Evolutionary conservation across 1,139 yeast species (phyloP), one percentile per base, ranked within the genome.

Genomic region (Nakaseomyces nivariensis): DNA sequence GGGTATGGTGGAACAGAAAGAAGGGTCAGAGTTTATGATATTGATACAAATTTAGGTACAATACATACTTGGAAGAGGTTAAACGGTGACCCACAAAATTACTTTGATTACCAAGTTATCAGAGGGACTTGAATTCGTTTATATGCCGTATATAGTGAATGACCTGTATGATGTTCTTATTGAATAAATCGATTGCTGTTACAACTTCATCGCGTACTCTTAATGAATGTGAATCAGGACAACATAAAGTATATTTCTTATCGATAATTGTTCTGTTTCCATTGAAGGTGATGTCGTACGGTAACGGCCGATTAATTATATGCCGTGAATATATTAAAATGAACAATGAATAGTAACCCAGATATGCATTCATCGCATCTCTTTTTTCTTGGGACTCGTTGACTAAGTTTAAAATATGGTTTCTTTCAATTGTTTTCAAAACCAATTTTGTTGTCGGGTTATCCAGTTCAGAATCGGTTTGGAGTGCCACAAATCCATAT

Each of bases 1-100:
- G 96, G 96, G 0, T 87, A 89, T 62, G 90, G 88, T 0, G 95
- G 92, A 0, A 86, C 84, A 47, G 72, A 83, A 10, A 76, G 98
- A 58, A 74, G 97, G 51, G 62, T 88, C 49, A 72, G 97, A 49
- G 60, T 82, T 0, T 90, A 74, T 64, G 89, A 85, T 44, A 60
- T 89, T 11, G 82, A 88, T 63, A 68, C 80, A 1, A 64, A 67
- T 9, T 63, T 68, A 1, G 78, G 77, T 1, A 67, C 71, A n/a
- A 79, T 90, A 34, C 66, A 66, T 45, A 77, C 88, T 1, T 88
- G 95, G 90, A 89, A 89, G 66, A 69, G 88, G 52, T 61, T 78
- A 9, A 81, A 82, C 58, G 75, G 74, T 43, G 69, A 74, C 5
- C 83, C 87, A 0, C 72, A 69, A 0, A 66, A 63, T 13, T 60